Percentiles rank a stretch among this genome's conserved stretches.
These are phyloP conservation scores for Plantago lanceolata DNA, from an alignment of 305 asterid species.

Conservation along the genomic window DNA sequence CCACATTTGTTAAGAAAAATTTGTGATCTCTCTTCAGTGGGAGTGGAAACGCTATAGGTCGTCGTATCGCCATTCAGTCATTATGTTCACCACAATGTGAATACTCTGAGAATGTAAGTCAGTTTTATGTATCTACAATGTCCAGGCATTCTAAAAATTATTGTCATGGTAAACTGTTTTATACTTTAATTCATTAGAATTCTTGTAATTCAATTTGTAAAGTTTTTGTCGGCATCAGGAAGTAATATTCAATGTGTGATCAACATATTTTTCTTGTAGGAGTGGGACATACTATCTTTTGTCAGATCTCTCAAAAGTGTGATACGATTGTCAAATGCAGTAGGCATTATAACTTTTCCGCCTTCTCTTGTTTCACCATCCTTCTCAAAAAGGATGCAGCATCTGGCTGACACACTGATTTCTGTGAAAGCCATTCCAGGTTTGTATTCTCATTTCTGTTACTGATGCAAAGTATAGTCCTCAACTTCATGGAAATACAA, in stretches of 20 bases:
- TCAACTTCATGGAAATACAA: background rate
- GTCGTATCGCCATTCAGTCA: slow-evolving; percentile 82
- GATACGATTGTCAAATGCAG: slow-evolving; percentile 70
- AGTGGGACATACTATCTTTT: slow-evolving; percentile 77
- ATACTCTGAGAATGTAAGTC: slow-evolving; percentile 56
- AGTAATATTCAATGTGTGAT: slow-evolving; percentile 13
- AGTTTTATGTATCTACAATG: slow-evolving; percentile 10
- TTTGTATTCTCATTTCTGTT: slow-evolving; percentile 6
- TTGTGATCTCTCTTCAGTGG: slow-evolving; percentile 37
- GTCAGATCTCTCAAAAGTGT: slow-evolving; percentile 67
- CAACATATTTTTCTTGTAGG: slow-evolving; percentile 37
- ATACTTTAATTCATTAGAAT: background rate
- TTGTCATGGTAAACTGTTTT: background rate
- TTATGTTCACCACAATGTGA: slow-evolving; percentile 87
- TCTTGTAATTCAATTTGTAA: background rate
- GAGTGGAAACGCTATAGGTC: slow-evolving; percentile 44
- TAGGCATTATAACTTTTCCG: slow-evolving; percentile 74
- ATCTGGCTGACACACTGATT: slow-evolving; percentile 83
- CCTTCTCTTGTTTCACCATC: slow-evolving; percentile 71
- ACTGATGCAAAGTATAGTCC: too few species aligned
- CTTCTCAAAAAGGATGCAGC: slow-evolving; percentile 77
- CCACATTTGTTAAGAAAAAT: background rate
- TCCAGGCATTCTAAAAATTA: background rate
- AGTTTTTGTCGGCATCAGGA: background rate
- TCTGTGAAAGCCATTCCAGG: slow-evolving; percentile 89